phyloP scores from a whole-genome alignment of 2,329 filamentous ascomycete genomes.

The Cladosporium sp. region DNA sequence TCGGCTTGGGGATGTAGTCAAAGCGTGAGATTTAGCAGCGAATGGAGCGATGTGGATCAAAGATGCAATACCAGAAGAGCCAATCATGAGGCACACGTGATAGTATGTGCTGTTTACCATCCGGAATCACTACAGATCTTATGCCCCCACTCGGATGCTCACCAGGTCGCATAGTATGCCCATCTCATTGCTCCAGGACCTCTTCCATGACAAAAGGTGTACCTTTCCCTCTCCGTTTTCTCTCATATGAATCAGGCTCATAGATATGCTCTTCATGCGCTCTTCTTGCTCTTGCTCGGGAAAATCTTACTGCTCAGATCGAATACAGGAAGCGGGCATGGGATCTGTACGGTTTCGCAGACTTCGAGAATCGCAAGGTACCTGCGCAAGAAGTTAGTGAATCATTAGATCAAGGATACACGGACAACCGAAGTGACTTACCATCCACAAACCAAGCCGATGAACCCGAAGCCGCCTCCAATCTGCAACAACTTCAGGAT shows the following conservation, averaged over 20 bases:
- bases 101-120: neutral
- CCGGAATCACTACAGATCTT: neutral
- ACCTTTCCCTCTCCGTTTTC: too few species aligned
- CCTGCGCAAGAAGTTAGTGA: neutral
- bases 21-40: too few species aligned
- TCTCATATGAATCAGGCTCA: too few species aligned
- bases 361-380: slow-evolving; percentile 22
- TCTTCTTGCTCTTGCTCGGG: slow-evolving; percentile 13
- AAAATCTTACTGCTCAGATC: slow-evolving; percentile 22
- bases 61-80: too few species aligned
- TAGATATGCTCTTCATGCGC: neutral
- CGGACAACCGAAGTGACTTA: neutral
- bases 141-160: neutral
- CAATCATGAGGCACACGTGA: neutral
- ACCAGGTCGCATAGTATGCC: too few species aligned
- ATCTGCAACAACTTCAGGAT: slow-evolving; percentile 20
- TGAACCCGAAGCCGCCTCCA: slow-evolving; percentile 26
- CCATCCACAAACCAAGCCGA: slow-evolving; percentile 25
- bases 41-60: too few species aligned
- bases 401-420: neutral
- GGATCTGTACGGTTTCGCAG: slow-evolving; percentile 22
- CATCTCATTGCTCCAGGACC: neutral
- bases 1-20: too few species aligned
- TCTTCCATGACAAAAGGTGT: neutral
- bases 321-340: slow-evolving; percentile 22